phyloP scores from a whole-genome alignment of 2,329 filamentous ascomycete species.

The Fusarium ambrosium region DNA sequence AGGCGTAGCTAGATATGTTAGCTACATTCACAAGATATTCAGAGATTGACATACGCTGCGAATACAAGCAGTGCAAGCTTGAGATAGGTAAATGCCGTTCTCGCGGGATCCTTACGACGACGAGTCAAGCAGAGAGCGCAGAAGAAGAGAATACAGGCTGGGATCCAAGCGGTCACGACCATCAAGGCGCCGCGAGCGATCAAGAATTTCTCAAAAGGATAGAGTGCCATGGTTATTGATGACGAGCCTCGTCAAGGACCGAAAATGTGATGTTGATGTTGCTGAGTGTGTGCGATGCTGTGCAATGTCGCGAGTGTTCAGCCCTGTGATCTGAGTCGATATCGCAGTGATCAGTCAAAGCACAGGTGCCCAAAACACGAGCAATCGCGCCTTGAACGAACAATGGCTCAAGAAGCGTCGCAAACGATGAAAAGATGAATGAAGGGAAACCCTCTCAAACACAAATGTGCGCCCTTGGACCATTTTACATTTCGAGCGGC shows the following conservation, averaged over 20 bases:
- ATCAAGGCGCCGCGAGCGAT: slow-evolving; percentile 35
- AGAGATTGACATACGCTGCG: slow-evolving; percentile 37
- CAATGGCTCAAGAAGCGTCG: neutral
- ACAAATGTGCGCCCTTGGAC: neutral
- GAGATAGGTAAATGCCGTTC: slow-evolving; percentile 42
- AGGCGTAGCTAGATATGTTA: slow-evolving; percentile 30
- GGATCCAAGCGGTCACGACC: slow-evolving; percentile 21
- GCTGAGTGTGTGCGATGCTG: neutral
- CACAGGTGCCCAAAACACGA: neutral
- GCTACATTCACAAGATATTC: neutral
- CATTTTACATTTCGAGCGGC: slow-evolving; percentile 8
- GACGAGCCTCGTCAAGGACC: neutral
- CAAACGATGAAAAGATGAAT: neutral
- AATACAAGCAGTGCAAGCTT: slow-evolving; percentile 45
- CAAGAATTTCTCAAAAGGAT: neutral
- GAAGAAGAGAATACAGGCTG: slow-evolving; percentile 39
- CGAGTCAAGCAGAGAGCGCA: slow-evolving; percentile 40
- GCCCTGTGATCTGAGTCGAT: neutral
- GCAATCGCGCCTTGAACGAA: neutral
- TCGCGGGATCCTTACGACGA: slow-evolving; percentile 39
- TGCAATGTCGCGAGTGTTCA: neutral
- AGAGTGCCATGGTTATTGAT: slow-evolving; percentile 1
- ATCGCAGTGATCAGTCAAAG: neutral
- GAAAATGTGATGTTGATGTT: neutral
- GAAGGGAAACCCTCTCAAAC: neutral